A percentile compares a stretch with the other conserved stretches of the same genome.
phyloP scores from a whole-genome alignment of 352 stramenopile species.

The Globisporangium spiculum region DNA sequence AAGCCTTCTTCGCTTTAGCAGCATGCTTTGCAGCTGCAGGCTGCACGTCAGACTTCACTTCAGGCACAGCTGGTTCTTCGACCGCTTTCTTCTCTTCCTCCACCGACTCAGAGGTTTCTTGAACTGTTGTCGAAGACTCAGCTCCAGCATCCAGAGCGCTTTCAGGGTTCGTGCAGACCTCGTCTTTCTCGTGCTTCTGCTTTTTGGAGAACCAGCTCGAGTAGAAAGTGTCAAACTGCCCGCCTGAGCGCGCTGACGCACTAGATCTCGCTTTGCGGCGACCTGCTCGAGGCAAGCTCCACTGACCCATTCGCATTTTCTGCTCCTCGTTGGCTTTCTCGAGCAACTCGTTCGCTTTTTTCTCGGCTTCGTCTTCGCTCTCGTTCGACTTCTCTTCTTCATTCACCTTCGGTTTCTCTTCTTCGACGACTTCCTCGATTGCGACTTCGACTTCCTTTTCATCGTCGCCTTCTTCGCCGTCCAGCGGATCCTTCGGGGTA shows the following conservation, averaged over 20 bases:
- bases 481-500: conserved; percentile 23
- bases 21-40: background rate
- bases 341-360: conserved; percentile 19
- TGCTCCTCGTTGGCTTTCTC: conserved; percentile 42
- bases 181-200: conserved; percentile 31
- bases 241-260: conserved; percentile 35
- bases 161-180: conserved; percentile 11
- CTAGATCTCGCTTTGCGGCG: conserved; percentile 43
- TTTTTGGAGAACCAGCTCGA: conserved; percentile 72
- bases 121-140: background rate
- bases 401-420: conserved; percentile 19
- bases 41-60: conserved; percentile 3
- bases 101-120: background rate
- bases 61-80: background rate
- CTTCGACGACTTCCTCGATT: background rate
- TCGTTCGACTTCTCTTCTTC: conserved; percentile 20
- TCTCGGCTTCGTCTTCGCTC: conserved; percentile 20
- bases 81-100: background rate
- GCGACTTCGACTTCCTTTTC: conserved; percentile 29
- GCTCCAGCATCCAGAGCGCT: background rate
- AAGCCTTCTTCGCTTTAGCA: background rate
- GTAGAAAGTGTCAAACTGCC: conserved; percentile 73
- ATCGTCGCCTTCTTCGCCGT: conserved; percentile 47
- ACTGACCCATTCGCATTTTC: conserved; percentile 68
- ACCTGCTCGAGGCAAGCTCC: conserved; percentile 53